Percentiles rank a stretch among this genome's conserved stretches.
Conservation (phyloP, 2,329 filamentous ascomycete genomes). For the Dactylonectria macrodidyma region DNA sequence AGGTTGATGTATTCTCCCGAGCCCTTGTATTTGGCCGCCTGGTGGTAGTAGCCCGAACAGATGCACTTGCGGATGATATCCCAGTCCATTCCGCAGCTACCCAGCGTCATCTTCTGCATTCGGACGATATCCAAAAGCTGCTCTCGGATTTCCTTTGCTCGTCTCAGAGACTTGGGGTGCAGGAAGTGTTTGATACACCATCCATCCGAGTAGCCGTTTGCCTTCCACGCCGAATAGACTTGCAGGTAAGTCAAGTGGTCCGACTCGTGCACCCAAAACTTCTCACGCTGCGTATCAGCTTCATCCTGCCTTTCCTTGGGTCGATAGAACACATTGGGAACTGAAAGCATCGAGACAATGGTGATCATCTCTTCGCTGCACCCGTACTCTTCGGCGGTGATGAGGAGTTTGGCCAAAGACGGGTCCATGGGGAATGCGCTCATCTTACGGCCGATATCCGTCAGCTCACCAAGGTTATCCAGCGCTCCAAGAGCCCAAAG, state of each 20-base stretch:
- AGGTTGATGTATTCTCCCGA: conserved; percentile 98
- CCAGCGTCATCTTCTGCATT: conserved; percentile 89
- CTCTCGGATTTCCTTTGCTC: conserved; percentile 94
- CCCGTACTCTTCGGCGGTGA: conserved; percentile 89
- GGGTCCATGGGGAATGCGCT: conserved; percentile 99
- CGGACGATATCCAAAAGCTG: conserved; percentile 96
- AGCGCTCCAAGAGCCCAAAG: conserved; percentile 95
- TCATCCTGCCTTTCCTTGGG: conserved; percentile 98
- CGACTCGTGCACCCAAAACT: conserved; percentile 98
- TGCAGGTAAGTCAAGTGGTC: conserved; percentile 97
- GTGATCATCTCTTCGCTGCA: conserved; percentile 99
- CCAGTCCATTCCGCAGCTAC: conserved; percentile 96
- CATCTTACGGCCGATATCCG: conserved; percentile 90
- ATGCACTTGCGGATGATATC: conserved; percentile 96
- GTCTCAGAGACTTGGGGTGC: conserved; percentile 92
- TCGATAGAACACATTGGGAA: conserved; percentile 96
- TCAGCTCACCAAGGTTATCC: conserved; percentile 94
- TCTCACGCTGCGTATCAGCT: conserved; percentile 94
- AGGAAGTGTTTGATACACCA: conserved; percentile 97
- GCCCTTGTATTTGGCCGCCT: conserved; percentile 95
- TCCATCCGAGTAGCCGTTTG: conserved; percentile 88
- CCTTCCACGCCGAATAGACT: conserved; percentile 95
- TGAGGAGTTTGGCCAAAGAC: conserved; percentile 92
- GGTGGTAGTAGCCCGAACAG: conserved; percentile 97
- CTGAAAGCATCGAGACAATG: conserved; percentile 97